Conservation (phyloP, 2,329 filamentous ascomycete species). For the Hirsutella minnesotensis region DNA sequence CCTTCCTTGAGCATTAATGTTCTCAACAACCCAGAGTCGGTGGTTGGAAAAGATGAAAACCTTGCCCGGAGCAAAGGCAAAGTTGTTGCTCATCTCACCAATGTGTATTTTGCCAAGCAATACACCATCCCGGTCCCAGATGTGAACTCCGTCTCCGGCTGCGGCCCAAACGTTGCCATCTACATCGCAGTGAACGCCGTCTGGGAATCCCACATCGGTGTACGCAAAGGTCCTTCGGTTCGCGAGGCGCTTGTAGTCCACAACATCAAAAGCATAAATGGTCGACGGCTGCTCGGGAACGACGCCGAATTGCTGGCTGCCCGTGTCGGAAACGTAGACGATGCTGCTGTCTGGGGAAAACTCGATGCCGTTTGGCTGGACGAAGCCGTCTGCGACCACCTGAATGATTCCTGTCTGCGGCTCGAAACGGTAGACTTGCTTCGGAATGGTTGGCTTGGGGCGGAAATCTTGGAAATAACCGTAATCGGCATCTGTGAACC, state of each 20-base stretch:
- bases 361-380: slow-evolving; percentile 42
- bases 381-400: slow-evolving; percentile 46
- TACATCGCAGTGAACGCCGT: slow-evolving; percentile 46
- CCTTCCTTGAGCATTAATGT: slow-evolving; percentile 8
- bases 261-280: slow-evolving; percentile 6
- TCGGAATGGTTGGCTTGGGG: slow-evolving; percentile 36
- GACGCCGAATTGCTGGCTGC: slow-evolving; percentile 14
- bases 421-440: slow-evolving; percentile 47
- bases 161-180: slow-evolving; percentile 43
- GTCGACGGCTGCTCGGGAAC: slow-evolving; percentile 2
- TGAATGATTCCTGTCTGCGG: slow-evolving; percentile 36
- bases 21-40: slow-evolving; percentile 8
- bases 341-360: slow-evolving; percentile 41
- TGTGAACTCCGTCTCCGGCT: slow-evolving; percentile 35
- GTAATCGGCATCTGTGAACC: slow-evolving; percentile 52
- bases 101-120: slow-evolving; percentile 42
- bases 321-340: slow-evolving; percentile 46
- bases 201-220: slow-evolving; percentile 39
- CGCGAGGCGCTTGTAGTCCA: slow-evolving; percentile 4
- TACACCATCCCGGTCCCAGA: slow-evolving; percentile 32
- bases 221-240: slow-evolving; percentile 46
- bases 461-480: slow-evolving; percentile 48
- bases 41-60: slow-evolving; percentile 9
- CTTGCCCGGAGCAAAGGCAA: slow-evolving; percentile 8
- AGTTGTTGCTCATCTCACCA: slow-evolving; percentile 7